Evolutionary conservation across 495 filamentous ascomycete species (phyloP).

Genomic region (Rhizodiscina lignyota): DNA sequence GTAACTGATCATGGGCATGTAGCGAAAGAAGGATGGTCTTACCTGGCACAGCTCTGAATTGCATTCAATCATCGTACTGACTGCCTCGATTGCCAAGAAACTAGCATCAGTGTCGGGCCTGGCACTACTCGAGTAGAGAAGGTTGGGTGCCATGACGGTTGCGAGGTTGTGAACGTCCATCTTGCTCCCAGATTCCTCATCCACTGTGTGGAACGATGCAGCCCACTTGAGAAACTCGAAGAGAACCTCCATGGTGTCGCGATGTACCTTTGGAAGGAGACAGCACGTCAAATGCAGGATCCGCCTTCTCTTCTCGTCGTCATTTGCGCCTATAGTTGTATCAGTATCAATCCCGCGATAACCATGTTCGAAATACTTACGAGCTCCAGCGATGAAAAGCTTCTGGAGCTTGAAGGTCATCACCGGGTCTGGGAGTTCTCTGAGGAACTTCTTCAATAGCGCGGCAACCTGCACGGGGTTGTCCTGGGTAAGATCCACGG

Average conservation of each 20-base stretch:
- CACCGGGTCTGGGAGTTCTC: constrained; percentile 86
- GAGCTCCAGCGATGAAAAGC: constrained; percentile 78
- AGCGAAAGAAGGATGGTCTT: constrained; percentile 2
- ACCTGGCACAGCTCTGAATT: constrained; percentile 97
- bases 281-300: constrained; percentile 88
- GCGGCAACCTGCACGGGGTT: constrained; percentile 88
- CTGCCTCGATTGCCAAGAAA: constrained; percentile 82
- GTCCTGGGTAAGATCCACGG: constrained; percentile 68
- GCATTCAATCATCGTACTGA: constrained; percentile 74
- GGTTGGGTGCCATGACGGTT: constrained; percentile 95
- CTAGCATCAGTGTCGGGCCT: constrained; percentile 60
- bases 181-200: constrained; percentile 85
- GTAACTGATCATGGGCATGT: constrained; percentile 11
- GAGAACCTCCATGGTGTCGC: constrained; percentile 86
- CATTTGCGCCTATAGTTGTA: constrained; percentile 52
- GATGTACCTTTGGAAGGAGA: constrained; percentile 78
- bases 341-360: too few relatives aligned
- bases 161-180: constrained; percentile 99
- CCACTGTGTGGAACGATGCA: constrained; percentile 89
- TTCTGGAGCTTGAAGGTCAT: constrained; percentile 89
- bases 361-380: constrained; percentile 26
- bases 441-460: constrained; percentile 85
- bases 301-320: constrained; percentile 65
- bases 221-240: constrained; percentile 97
- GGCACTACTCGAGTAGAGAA: constrained; percentile 56